Conservation (phyloP, 495 filamentous ascomycete genomes). For the Haplographium delicatum region DNA sequence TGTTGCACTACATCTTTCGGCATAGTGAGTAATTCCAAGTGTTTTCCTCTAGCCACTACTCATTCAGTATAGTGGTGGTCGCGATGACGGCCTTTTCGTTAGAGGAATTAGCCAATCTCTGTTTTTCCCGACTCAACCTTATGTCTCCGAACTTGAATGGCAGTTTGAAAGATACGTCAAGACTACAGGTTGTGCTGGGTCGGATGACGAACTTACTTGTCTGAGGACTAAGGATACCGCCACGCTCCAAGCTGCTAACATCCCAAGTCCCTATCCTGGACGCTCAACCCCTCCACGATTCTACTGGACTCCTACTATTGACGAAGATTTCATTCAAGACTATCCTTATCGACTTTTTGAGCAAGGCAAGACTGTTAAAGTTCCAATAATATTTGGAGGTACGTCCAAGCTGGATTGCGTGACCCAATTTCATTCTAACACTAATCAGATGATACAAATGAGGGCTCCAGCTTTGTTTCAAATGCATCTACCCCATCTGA, state of each 20-base stretch:
- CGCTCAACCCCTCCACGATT: conserved; percentile 42
- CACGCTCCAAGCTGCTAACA: conserved; percentile 13
- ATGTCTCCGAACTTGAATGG: conserved; percentile 54
- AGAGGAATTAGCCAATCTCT: conserved; percentile 45
- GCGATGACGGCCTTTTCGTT: conserved; percentile 15
- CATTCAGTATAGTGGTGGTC: conserved; percentile 7
- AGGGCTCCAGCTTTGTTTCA: conserved; percentile 60
- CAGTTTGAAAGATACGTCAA: conserved; percentile 54
- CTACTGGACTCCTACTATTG: conserved; percentile 54
- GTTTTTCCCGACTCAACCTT: conserved; percentile 55
- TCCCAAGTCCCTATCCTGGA: conserved; percentile 25
- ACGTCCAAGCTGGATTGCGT: too few species aligned
- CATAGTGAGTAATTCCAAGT: too few species aligned
- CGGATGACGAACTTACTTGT: conserved; percentile 8
- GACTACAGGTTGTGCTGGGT: conserved; percentile 44
- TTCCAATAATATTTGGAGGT: conserved; percentile 58
- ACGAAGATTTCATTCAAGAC: conserved; percentile 52
- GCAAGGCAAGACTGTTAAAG: conserved; percentile 54
- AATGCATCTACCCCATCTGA: conserved; percentile 37
- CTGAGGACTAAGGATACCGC: conserved; percentile 5
- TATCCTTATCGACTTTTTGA: conserved; percentile 54
- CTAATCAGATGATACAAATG: conserved; percentile 58
- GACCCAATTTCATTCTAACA: too few species aligned
- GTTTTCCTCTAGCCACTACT: too few species aligned
- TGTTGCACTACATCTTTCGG: conserved; percentile 54